Percentiles rank a stretch among this genome's conserved stretches.
phyloP scores from a whole-genome alignment of 768 basidiomycete species.

The Phylloporus sp. region DNA sequence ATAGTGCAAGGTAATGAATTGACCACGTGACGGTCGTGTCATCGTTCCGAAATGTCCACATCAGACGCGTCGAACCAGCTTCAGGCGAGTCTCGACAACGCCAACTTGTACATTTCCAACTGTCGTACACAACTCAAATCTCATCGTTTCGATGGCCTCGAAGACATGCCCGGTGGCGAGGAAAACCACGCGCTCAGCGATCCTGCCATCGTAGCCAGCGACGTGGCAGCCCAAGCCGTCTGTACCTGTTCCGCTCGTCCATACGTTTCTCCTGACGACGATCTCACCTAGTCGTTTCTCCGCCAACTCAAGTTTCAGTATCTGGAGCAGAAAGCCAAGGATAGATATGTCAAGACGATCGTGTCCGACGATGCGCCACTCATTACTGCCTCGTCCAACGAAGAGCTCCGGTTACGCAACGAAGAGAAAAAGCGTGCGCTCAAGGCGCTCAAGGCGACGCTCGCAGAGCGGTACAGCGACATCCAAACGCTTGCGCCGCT shows the following conservation, averaged over 20 bases:
- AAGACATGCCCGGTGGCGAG: conserved; percentile 23
- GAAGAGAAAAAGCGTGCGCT: conserved; percentile 67
- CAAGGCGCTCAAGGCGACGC: conserved; percentile 58
- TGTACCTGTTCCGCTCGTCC: conserved; percentile 18
- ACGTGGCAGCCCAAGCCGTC: conserved; percentile 60
- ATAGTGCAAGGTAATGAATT: neutral
- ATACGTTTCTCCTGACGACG: conserved; percentile 1
- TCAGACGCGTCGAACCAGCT: conserved; percentile 22
- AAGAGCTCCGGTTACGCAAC: conserved; percentile 55
- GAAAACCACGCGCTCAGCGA: conserved; percentile 36
- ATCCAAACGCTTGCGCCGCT: conserved; percentile 60
- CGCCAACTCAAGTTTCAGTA: conserved; percentile 87
- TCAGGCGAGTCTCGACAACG: conserved; percentile 25
- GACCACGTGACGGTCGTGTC: neutral
- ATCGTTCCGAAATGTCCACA: conserved; percentile 13
- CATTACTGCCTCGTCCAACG: conserved; percentile 77
- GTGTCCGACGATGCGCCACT: conserved; percentile 83
- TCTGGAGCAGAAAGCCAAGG: conserved; percentile 86
- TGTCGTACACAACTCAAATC: conserved; percentile 22
- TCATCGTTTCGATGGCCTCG: conserved; percentile 28
- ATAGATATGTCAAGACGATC: conserved; percentile 82
- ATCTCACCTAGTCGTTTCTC: conserved; percentile 53
- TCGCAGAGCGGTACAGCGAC: conserved; percentile 60
- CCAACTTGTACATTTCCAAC: conserved; percentile 21
- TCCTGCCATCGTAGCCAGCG: conserved; percentile 52